Conservation (phyloP, 352 stramenopile genomes). For the Phytophthora lateralis region DNA sequence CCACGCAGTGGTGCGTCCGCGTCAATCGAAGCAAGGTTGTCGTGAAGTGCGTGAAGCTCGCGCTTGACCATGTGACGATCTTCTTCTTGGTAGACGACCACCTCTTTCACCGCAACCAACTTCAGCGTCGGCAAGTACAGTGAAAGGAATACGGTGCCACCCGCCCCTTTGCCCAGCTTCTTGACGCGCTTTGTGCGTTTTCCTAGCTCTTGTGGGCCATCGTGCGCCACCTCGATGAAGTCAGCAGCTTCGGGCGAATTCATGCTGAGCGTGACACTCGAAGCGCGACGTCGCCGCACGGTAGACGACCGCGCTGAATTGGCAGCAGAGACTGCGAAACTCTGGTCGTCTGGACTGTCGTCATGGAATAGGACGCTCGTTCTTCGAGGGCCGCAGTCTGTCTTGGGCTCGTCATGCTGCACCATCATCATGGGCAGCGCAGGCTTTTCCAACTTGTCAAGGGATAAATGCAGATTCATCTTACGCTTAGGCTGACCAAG, state of each 20-base stretch:
- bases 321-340: neutral
- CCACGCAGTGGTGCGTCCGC: neutral
- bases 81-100: slow-evolving; percentile 79
- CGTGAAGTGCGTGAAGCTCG: slow-evolving; percentile 87
- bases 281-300: slow-evolving; percentile 38
- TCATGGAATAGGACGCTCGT: slow-evolving; percentile 26
- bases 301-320: slow-evolving; percentile 1
- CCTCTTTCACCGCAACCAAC: slow-evolving; percentile 88
- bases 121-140: slow-evolving; percentile 86
- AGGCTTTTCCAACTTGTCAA: slow-evolving; percentile 41
- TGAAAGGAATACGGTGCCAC: slow-evolving; percentile 79
- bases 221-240: slow-evolving; percentile 76
- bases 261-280: slow-evolving; percentile 66
- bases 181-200: slow-evolving; percentile 71
- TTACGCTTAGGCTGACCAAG: slow-evolving; percentile 53
- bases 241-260: slow-evolving; percentile 67
- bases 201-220: slow-evolving; percentile 69
- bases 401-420: slow-evolving; percentile 11
- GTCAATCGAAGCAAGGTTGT: slow-evolving; percentile 65
- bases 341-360: neutral
- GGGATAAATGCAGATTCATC: slow-evolving; percentile 61
- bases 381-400: slow-evolving; percentile 6
- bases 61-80: slow-evolving; percentile 87
- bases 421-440: slow-evolving; percentile 48
- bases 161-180: slow-evolving; percentile 82